Conservation (phyloP, 1,284 basidiomycete genomes). For the Naganishia liquefaciens region DNA sequence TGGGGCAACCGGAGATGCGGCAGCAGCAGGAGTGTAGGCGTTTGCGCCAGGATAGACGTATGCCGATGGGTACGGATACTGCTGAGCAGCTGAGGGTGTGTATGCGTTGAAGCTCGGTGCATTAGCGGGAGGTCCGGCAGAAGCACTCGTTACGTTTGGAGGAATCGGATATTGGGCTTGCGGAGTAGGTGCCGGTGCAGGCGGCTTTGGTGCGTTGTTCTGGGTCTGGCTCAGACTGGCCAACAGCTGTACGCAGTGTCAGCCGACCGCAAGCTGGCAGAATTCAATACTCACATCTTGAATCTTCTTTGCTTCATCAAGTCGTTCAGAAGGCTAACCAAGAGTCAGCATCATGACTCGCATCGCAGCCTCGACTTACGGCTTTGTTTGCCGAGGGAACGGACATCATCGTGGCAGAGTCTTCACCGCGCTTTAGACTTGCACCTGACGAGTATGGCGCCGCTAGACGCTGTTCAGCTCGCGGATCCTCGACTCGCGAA, state of each 20-base stretch:
- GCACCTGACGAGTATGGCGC: constrained; percentile 15
- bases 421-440: constrained; percentile 6
- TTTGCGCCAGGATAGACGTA: constrained; percentile 1
- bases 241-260: constrained; percentile 34
- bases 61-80: constrained; percentile 32
- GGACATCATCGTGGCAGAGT: constrained; percentile 12
- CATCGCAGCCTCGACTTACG: not conserved
- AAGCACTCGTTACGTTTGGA: not conserved
- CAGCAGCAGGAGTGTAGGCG: not conserved
- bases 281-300: constrained; percentile 33
- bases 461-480: not conserved
- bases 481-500: not conserved
- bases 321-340: constrained; percentile 10
- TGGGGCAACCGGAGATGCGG: constrained; percentile 3
- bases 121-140: not conserved
- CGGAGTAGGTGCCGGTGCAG: constrained; percentile 20
- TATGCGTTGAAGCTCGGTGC: constrained; percentile 15
- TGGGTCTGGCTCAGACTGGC: constrained; percentile 35
- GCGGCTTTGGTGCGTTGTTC: constrained; percentile 15
- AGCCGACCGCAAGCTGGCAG: constrained; percentile 42
- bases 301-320: constrained; percentile 34
- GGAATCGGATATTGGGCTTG: constrained; percentile 7
- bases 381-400: constrained; percentile 6
- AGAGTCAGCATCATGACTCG: not conserved
- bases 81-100: constrained; percentile 16